Evolutionary conservation across 441 rosid species (phyloP), one percentile per base, ranked within the genome.

Genomic region (Jatropha multifida): DNA sequence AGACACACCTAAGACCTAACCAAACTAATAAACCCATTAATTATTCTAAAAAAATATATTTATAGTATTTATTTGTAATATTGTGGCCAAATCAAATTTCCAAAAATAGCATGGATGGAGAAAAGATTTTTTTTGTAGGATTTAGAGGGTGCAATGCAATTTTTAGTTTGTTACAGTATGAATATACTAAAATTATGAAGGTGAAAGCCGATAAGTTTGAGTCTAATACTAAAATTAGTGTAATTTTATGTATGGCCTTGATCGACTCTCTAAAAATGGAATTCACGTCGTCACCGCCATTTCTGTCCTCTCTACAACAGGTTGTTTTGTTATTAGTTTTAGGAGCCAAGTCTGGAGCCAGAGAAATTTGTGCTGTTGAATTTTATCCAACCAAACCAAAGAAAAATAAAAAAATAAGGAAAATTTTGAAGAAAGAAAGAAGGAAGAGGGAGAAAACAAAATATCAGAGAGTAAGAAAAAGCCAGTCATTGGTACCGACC

Each of bases 321-420:
- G 88, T 83, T 81, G 98, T 97, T 78, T 74, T 80, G 80, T 55
- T 81, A 89, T 88, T 54, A 82, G 83, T 90, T 88, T 81, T 78
- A 92, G 98, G 91, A 90, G 86, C 79, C 83, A 81, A 85, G 81
- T 75, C 71, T 84, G 95, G 92, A 81, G 76, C 75, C 85, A 76
- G 63, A 82, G 80, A 76, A 83, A 72, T 59, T 26, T 63, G 52
- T 73, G 71, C 69, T 76, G 74, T 76, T 81, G 78, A 81, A 77
- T 81, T 77, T 52, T 78, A 73, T 67, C 83, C 81, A 82, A 51
- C 20, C 83, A 71, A 76, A 81, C 1, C 44, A 37, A 71, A 51
- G 27, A 76, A 73, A 32, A 27, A 26, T 14, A 27, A 58, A 41
- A 68, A 62, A 63, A 60, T 20, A 23, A 18, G 54, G 20, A 73